Conservation (phyloP, 1,139 yeast genomes). For the Kodamaea sp. region DNA sequence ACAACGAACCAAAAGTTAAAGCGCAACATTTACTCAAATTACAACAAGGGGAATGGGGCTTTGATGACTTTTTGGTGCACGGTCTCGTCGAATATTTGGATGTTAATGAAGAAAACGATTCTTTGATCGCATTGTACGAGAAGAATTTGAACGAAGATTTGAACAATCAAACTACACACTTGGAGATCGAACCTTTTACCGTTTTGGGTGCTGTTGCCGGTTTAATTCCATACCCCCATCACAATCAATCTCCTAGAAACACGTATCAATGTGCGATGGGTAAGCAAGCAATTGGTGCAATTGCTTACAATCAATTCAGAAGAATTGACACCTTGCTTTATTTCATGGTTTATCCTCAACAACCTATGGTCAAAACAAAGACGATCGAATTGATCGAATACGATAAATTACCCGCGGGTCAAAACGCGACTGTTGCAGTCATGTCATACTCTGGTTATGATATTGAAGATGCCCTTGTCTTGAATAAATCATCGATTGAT, state of each 20-base stretch:
- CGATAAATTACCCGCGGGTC: slow-evolving; percentile 98
- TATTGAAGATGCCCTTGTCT: slow-evolving; percentile 97
- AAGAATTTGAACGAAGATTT: slow-evolving; percentile 36
- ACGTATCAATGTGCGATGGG: slow-evolving; percentile 99
- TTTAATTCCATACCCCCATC: slow-evolving; percentile 98
- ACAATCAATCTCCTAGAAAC: slow-evolving; percentile 97
- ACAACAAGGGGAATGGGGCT: slow-evolving; percentile 67
- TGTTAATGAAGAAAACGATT: slow-evolving; percentile 96
- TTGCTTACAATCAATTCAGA: slow-evolving; percentile 93
- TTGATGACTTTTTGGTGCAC: slow-evolving; percentile 80
- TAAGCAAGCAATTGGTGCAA: slow-evolving; percentile 99
- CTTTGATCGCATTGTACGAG: slow-evolving; percentile 89
- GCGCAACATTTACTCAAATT: slow-evolving; percentile 64
- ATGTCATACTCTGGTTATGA: slow-evolving; percentile 99
- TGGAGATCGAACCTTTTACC: slow-evolving; percentile 96
- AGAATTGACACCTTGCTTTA: slow-evolving; percentile 92
- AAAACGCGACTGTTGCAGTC: slow-evolving; percentile 97
- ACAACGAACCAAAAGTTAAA: slow-evolving; percentile 66
- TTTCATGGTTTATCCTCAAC: slow-evolving; percentile 97
- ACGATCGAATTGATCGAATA: slow-evolving; percentile 94
- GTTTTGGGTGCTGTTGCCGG: slow-evolving; percentile 98
- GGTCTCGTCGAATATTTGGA: slow-evolving; percentile 95
- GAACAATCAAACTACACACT: slow-evolving; percentile 51
- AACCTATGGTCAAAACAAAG: slow-evolving; percentile 97
- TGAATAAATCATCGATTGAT: slow-evolving; percentile 89